Evolutionary conservation across 495 filamentous ascomycete species (phyloP).

Genomic region (Lichenothelia convexa): DNA sequence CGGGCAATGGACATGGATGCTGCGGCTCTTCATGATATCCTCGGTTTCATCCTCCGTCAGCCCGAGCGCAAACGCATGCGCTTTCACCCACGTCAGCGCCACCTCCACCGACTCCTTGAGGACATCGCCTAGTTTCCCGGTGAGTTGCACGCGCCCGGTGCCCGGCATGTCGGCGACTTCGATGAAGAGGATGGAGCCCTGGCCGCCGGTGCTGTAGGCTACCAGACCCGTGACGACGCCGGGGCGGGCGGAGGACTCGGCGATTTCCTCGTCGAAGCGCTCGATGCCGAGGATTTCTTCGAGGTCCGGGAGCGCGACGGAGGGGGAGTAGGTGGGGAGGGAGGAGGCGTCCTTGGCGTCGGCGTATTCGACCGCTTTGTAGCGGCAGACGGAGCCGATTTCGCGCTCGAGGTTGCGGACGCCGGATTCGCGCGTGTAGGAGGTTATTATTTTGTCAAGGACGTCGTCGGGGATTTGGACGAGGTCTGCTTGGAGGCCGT

Average conservation of each 20-base stretch:
- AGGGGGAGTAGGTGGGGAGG: constrained; percentile 51
- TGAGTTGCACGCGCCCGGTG: constrained; percentile 82
- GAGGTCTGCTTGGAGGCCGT: constrained; percentile 60
- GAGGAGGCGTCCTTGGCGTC: constrained; percentile 68
- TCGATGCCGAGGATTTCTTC: constrained; percentile 87
- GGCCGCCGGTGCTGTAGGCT: constrained; percentile 83
- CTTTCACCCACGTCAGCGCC: constrained; percentile 89
- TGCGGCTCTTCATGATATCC: constrained; percentile 91
- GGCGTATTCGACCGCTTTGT: constrained; percentile 87
- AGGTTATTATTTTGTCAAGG: constrained; percentile 81
- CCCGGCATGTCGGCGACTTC: constrained; percentile 97
- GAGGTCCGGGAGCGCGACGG: constrained; percentile 57
- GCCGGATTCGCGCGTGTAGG: constrained; percentile 94
- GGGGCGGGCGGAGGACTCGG: constrained; percentile 69
- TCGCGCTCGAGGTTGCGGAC: constrained; percentile 94
- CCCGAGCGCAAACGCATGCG: constrained; percentile 82
- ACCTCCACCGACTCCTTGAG: constrained; percentile 96
- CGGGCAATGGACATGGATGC: constrained; percentile 92
- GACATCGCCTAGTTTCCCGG: constrained; percentile 93
- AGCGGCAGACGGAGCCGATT: constrained; percentile 81
- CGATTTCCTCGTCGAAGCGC: constrained; percentile 87
- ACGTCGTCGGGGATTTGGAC: constrained; percentile 64
- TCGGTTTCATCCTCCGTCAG: constrained; percentile 62
- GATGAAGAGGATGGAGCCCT: constrained; percentile 95
- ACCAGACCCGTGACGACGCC: constrained; percentile 95